Percentiles rank a stretch among this genome's conserved stretches.
Conservation (phyloP, 75 land plant species). For the Picea sitchensis region DNA sequence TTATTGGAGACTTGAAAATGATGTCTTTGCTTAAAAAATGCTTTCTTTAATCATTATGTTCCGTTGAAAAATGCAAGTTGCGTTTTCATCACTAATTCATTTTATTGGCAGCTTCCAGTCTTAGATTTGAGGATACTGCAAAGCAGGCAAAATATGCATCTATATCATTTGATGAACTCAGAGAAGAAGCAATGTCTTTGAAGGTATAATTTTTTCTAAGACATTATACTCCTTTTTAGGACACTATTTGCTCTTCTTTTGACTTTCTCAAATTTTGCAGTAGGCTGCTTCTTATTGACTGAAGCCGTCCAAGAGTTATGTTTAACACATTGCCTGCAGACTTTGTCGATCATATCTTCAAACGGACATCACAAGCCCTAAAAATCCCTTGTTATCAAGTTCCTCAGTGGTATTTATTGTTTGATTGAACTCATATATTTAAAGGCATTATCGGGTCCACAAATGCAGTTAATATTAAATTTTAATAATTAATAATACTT, state of each 20-base stretch:
- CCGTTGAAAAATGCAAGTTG: not conserved
- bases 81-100: constrained; percentile 1
- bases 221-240: not conserved
- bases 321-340: not conserved
- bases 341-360: not conserved
- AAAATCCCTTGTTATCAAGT: too few species aligned
- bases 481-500: too few species aligned
- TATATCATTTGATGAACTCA: constrained; percentile 65
- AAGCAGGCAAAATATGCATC: constrained; percentile 67
- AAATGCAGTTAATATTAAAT: not conserved
- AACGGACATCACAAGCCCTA: not conserved
- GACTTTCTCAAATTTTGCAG: not conserved
- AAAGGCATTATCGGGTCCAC: not conserved
- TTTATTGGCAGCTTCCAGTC: constrained; percentile 54
- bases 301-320: not conserved
- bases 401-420: too few species aligned
- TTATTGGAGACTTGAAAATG: not conserved
- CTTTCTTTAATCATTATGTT: not conserved
- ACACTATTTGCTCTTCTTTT: not conserved
- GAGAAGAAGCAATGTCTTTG: constrained; percentile 46
- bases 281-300: not conserved
- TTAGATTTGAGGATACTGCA: constrained; percentile 71
- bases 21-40: not conserved
- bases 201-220: constrained; percentile 38
- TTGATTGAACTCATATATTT: not conserved